A percentile compares a stretch with the other conserved stretches of the same genome.
Conservation (phyloP, 495 filamentous ascomycete genomes). For the Penicillium diatomitis region DNA sequence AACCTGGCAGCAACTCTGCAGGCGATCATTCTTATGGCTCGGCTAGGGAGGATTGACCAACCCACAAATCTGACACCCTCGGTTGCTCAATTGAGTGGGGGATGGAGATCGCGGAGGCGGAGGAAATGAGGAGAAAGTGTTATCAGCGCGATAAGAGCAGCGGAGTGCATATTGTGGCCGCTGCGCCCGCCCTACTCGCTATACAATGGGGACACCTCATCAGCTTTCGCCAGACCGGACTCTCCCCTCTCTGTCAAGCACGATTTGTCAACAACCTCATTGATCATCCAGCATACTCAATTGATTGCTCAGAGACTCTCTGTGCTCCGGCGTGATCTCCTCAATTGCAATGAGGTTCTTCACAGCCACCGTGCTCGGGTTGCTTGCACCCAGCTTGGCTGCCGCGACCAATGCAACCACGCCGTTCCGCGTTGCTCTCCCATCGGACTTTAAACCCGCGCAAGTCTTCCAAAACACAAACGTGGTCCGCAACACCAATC, state of each 20-base stretch:
- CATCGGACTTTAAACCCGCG: constrained; percentile 71
- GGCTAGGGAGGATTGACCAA: too few relatives aligned
- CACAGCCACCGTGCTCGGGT: constrained; percentile 32
- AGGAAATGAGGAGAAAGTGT: constrained; percentile 21
- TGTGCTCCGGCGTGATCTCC: constrained; percentile 21
- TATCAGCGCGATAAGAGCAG: constrained; percentile 24
- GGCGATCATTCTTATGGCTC: constrained; percentile 16
- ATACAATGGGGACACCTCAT: constrained; percentile 39
- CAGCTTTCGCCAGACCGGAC: constrained; percentile 21
- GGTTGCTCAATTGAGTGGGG: too few relatives aligned
- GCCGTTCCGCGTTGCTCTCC: constrained; percentile 42
- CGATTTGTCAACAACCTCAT: constrained; percentile 1
- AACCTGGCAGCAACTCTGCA: constrained; percentile 19
- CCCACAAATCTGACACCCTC: too few relatives aligned
- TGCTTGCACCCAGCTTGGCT: constrained; percentile 30
- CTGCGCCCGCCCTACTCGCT: constrained; percentile 27
- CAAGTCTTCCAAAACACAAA: constrained; percentile 89
- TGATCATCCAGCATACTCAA: constrained; percentile 7
- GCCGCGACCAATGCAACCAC: constrained; percentile 21
- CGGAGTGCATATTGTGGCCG: constrained; percentile 28
- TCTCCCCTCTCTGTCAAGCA: background rate
- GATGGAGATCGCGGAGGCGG: background rate
- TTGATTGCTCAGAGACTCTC: constrained; percentile 21
- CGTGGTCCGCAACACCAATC: constrained; percentile 76
- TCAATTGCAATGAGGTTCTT: constrained; percentile 35